phyloP scores from a whole-genome alignment of 1,284 basidiomycete genomes.

The Apiotrichum brassicae region DNA sequence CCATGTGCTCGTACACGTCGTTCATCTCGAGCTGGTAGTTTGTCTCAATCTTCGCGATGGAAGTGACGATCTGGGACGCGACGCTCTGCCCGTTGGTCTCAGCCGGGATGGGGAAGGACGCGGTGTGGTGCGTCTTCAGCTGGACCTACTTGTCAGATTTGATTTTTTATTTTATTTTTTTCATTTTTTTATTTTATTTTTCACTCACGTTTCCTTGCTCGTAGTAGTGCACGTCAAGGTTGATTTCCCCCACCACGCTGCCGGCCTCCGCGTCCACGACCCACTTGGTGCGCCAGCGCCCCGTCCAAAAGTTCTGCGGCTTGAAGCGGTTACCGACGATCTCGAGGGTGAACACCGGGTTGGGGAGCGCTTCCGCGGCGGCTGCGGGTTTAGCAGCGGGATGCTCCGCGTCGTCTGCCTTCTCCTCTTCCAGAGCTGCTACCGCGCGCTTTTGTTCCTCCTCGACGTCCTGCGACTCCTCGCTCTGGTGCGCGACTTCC shows the following conservation, averaged over 20 bases:
- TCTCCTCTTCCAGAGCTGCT: slow-evolving; percentile 7
- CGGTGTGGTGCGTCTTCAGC: slow-evolving; percentile 65
- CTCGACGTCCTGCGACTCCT: slow-evolving; percentile 15
- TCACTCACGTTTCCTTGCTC: slow-evolving; percentile 83
- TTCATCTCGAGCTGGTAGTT: slow-evolving; percentile 74
- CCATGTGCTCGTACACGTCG: slow-evolving; percentile 74
- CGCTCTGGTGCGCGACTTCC: neutral
- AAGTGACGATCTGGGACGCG: slow-evolving; percentile 58
- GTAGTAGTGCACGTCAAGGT: slow-evolving; percentile 87
- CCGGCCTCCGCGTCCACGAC: slow-evolving; percentile 44
- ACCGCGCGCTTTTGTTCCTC: slow-evolving; percentile 3
- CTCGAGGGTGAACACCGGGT: slow-evolving; percentile 61
- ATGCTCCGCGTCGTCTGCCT: neutral
- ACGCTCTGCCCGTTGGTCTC: slow-evolving; percentile 51
- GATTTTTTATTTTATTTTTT: too few species aligned
- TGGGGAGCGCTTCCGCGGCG: slow-evolving; percentile 18
- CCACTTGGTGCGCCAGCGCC: slow-evolving; percentile 70
- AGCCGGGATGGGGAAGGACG: slow-evolving; percentile 62
- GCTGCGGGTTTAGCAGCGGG: neutral
- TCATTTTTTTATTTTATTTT: neutral
- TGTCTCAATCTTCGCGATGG: slow-evolving; percentile 70
- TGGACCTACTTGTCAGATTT: slow-evolving; percentile 59
- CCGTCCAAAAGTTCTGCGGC: slow-evolving; percentile 81
- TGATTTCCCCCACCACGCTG: slow-evolving; percentile 54
- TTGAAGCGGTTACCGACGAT: slow-evolving; percentile 92